Base-by-base conservation (phyloP, 2,329 filamentous ascomycete genomes). In the Ophioceras dolichostomum region DNA sequence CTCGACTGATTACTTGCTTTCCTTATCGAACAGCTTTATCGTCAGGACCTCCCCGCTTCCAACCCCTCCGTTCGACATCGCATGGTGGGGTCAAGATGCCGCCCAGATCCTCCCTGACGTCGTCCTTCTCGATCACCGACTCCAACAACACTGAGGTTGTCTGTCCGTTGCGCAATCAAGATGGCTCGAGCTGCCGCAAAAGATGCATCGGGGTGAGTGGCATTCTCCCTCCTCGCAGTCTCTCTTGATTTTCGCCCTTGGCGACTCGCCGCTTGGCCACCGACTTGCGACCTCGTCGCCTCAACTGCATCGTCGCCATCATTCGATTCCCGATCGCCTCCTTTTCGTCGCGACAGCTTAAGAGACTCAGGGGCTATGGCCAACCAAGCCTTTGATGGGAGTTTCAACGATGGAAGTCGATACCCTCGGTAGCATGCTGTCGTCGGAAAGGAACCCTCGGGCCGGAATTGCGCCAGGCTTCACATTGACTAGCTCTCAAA, bases 161-260 rank as follows among this genome's bases (percentile, higher is more conserved):
- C 55, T 98, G 91, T 64, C 91, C 91, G 49, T 69, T 98, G 61
- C 79, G 79, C 56, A 95, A 95, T 58, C 88, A 94, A 56, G 91
- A 98, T 76, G 85, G 86, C 59, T 94, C 88, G 49, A 86, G 81
- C 65, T 98, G 91, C 69, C 81, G 89, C 60, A 98, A 98, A 70
- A 77, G 89, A 69, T 98, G 91, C 67, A 80, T 94, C 56, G 91
- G 91, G 63, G 91, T 96, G 73, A 86, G 88, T 91, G 49, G 45
- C 43, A 45, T 44, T 38, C 29, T 13, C 29, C 1, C 18, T 45
- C 27, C 40, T 39, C 33, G 28, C 34, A 34, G 34, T 37, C 30
- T n/a, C n/a, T n/a, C n/a, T n/a, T n/a, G n/a, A n/a, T n/a, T n/a
- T n/a, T n/a, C n/a, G n/a, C n/a, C n/a, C n/a, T n/a, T n/a, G n/a